Conservation (phyloP, 73 alveolate genomes). For the Paramecium octaurelia region DNA sequence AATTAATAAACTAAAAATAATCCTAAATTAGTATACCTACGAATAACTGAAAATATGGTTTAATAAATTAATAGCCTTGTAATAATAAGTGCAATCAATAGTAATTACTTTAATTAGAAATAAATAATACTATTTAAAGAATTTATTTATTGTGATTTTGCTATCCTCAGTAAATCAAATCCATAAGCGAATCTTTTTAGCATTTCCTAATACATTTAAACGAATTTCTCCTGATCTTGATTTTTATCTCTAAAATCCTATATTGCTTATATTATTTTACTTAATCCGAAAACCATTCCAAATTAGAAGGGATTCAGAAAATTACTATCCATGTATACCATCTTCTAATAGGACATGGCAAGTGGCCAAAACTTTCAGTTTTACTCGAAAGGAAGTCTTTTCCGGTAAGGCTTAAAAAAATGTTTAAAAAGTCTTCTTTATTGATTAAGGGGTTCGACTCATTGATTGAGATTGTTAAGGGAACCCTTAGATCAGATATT, state of each 20-base stretch:
- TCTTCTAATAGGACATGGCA: slow-evolving; percentile 34
- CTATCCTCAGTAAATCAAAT: background rate
- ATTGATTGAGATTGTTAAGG: background rate
- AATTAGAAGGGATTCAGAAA: background rate
- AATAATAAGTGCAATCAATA: background rate
- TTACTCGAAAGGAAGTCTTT: background rate
- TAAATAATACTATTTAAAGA: background rate
- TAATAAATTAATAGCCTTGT: background rate
- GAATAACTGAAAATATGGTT: background rate
- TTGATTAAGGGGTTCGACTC: slow-evolving; percentile 1
- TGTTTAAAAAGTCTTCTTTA: background rate
- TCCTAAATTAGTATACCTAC: background rate
- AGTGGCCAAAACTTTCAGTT: background rate
- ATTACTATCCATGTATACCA: background rate
- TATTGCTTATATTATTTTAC: background rate
- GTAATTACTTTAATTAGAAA: background rate
- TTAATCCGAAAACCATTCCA: slow-evolving; percentile 11
- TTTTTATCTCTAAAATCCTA: background rate
- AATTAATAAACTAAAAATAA: background rate
- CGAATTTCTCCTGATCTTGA: background rate
- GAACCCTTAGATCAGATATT: background rate
- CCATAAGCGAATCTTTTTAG: background rate
- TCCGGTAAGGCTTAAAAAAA: slow-evolving; percentile 14
- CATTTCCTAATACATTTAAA: background rate
- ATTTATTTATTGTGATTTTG: background rate